Conservation (phyloP, 495 filamentous ascomycete genomes). For the Lophium mytilinum region DNA sequence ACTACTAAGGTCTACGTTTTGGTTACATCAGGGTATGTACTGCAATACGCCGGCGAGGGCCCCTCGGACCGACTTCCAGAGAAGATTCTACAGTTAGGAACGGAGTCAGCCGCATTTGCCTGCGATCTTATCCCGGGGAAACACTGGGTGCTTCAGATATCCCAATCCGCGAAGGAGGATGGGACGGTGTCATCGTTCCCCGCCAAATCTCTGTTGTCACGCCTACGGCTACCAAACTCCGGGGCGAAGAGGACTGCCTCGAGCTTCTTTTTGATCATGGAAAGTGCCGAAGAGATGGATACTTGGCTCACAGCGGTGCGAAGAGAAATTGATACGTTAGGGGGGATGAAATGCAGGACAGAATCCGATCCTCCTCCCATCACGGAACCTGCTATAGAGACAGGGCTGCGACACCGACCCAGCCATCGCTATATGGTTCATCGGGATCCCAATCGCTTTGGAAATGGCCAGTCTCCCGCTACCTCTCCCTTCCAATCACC, state of each 20-base stretch:
- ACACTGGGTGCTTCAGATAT: conserved; percentile 87
- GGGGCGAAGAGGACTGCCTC: conserved; percentile 50
- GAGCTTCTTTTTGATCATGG: conserved; percentile 71
- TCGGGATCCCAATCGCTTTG: conserved; percentile 16
- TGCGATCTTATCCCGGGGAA: conserved; percentile 87
- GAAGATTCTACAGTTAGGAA: conserved; percentile 73
- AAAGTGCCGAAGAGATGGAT: conserved; percentile 77
- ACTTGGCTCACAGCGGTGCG: conserved; percentile 56
- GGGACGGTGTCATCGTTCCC: conserved; percentile 41
- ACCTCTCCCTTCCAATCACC: conserved; percentile 16
- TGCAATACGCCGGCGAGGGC: conserved; percentile 82
- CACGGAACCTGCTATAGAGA: conserved; percentile 21
- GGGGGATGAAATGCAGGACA: conserved; percentile 29
- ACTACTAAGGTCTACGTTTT: conserved; percentile 77
- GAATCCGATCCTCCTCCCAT: conserved; percentile 3
- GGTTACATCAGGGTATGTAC: conserved; percentile 70
- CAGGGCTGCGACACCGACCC: not conserved
- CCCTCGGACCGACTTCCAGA: conserved; percentile 76
- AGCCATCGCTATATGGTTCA: conserved; percentile 22
- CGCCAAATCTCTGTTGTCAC: conserved; percentile 57
- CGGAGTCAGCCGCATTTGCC: conserved; percentile 84
- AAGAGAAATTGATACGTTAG: conserved; percentile 38
- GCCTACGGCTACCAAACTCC: conserved; percentile 58
- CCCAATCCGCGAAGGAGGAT: conserved; percentile 62
- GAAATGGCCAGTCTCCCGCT: conserved; percentile 5